Evolutionary conservation across 202 grass and related monocot species (phyloP).

Genomic region (Hordeum pubiflorum): DNA sequence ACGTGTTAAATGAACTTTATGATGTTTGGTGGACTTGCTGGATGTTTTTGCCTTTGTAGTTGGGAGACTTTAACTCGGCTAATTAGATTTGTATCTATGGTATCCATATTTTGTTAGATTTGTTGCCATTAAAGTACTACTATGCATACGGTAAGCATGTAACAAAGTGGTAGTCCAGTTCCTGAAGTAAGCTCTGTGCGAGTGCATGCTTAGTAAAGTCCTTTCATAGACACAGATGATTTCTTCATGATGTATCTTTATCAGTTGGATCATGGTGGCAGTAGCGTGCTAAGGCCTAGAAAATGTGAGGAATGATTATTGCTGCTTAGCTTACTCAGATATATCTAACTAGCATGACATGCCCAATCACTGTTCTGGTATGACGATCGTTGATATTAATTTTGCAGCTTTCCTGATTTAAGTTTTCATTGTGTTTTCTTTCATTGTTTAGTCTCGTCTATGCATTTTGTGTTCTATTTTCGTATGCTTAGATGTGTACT

Average conservation of each 20-base stretch:
- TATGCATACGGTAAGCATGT: background rate
- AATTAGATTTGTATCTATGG: background rate
- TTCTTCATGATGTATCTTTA: background rate
- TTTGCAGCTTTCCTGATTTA: background rate
- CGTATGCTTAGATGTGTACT: background rate
- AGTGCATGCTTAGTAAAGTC: background rate
- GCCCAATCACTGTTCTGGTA: background rate
- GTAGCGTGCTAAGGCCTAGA: background rate
- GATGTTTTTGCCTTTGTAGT: background rate
- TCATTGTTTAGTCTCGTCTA: background rate
- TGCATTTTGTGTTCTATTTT: background rate
- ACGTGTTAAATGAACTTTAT: background rate
- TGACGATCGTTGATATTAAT: background rate
- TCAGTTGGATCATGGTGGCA: background rate
- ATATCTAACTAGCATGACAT: background rate
- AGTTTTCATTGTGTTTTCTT: background rate
- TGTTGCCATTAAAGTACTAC: background rate
- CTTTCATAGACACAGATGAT: background rate
- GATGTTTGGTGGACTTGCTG: background rate
- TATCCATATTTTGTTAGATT: background rate
- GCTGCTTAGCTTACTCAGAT: background rate
- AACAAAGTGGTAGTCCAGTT: background rate
- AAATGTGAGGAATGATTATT: background rate
- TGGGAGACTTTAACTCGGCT: background rate
- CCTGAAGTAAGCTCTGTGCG: background rate